These are phyloP conservation scores for Salvia hispanica DNA, from an alignment of 257 asterid genomes.

Conservation along the genomic window DNA sequence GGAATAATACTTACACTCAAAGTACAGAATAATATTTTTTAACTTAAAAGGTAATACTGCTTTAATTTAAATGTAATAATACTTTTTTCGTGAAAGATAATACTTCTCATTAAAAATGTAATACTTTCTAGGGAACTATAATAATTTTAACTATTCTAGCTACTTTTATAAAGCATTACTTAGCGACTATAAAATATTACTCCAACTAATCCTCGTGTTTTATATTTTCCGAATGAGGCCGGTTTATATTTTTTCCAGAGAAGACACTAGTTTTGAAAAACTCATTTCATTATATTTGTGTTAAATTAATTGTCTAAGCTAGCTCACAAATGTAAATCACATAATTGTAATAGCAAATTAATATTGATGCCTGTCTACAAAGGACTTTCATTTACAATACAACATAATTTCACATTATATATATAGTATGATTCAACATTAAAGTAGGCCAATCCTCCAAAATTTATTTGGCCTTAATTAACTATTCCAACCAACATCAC, in stretches of 20 bases:
- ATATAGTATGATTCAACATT: neutral
- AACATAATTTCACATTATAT: neutral
- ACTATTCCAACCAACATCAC: conserved; percentile 25
- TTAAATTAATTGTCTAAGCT: no score
- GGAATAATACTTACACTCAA: no score
- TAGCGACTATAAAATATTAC: neutral
- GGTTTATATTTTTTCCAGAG: no score
- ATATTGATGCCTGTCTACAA: neutral
- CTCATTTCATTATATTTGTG: no score
- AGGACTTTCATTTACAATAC: neutral
- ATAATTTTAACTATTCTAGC: neutral
- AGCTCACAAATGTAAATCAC: no score
- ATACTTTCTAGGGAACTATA: neutral
- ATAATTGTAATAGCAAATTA: no score
- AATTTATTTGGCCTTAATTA: neutral
- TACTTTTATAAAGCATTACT: neutral
- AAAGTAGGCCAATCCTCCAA: neutral
- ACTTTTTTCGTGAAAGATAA: no score
- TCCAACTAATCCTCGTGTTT: neutral
- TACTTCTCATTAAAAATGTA: neutral
- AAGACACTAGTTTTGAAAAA: no score
- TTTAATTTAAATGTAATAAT: neutral
- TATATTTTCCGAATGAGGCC: neutral
- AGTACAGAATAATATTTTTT: neutral
- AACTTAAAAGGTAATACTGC: neutral